Conservation (phyloP, 495 filamentous ascomycete genomes). For the Aspergillus hancockii region DNA sequence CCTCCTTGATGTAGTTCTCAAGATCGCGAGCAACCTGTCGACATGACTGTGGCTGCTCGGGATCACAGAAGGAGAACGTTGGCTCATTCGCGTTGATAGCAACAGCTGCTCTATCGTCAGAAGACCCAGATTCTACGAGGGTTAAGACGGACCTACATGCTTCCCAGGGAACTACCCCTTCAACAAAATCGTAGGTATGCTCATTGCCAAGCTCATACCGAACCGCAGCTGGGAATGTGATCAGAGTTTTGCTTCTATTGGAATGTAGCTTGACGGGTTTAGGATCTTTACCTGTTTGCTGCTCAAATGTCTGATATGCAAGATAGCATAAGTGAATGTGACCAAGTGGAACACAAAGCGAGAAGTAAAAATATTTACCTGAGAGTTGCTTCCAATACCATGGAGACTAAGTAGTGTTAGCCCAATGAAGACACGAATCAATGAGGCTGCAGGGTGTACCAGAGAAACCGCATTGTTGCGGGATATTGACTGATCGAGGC, state of each 20-base stretch:
- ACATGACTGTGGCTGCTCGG: background rate
- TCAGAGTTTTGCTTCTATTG: background rate
- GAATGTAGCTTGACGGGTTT: background rate
- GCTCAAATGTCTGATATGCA: constrained; percentile 12
- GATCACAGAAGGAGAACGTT: constrained; percentile 25
- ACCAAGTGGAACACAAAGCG: background rate
- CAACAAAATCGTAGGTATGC: constrained; percentile 38
- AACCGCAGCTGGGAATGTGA: constrained; percentile 20
- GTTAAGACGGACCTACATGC: constrained; percentile 20
- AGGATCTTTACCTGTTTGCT: constrained; percentile 9
- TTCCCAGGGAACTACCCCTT: constrained; percentile 26
- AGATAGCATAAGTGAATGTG: background rate
- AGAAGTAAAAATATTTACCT: constrained; percentile 7
- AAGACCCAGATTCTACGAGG: background rate
- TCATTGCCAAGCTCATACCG: constrained; percentile 32
- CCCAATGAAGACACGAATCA: background rate
- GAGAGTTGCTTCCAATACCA: constrained; percentile 20
- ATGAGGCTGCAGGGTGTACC: background rate
- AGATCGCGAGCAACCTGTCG: constrained; percentile 21
- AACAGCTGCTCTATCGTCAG: constrained; percentile 6
- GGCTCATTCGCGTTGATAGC: constrained; percentile 10
- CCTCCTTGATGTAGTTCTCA: constrained; percentile 11
- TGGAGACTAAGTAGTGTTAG: constrained; percentile 15
- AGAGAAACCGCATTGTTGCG: background rate
- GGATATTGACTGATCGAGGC: background rate